Base-by-base conservation (phyloP, 352 stramenopile species). In the Globisporangium apiculatum region DNA sequence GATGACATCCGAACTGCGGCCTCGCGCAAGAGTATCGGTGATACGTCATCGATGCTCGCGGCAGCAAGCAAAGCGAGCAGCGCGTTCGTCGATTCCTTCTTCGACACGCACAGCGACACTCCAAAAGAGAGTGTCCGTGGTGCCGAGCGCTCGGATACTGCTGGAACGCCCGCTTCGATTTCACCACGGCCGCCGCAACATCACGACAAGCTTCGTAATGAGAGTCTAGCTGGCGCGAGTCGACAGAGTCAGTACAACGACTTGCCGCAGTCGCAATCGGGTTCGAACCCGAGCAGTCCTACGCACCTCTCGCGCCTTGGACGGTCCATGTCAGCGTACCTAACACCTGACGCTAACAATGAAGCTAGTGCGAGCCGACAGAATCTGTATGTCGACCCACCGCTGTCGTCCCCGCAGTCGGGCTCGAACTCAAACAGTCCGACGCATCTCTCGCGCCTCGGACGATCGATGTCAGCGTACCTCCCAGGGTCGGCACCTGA, bases 21-120 rank as follows among this genome's bases (percentile, higher is more conserved):
- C 5, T 51, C 59, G 11, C 70, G 63, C 8, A 78, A 66, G 37
- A 49, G 53, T 14, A 31, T 45, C 6, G 40, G 41, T 7, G 18
- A 24, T 2, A 51, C 42, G 12, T 53, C 12, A 17, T 40, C 45
- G 2, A 37, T 61, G 3, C 41, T 54, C 10, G 45, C 50, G 0
- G 50, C 57, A 3, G 50, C 57, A 3, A 48, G 10, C 15, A 62
- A 53, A 12, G 43, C 38, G 31, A 47, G 45, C 35, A 55, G 9
- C 8, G 48, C 52, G n/a, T 60, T 65, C 24, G 36, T 60, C 24
- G 47, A 60, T 14, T 51, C 53, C 6, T 55, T 59, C n/a, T 40
- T 60, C 0, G 40, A 48, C 1, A 40, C 10, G 2, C 35, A 15
- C 4, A 53, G 45, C 14, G 4, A 5, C 37, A 35, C 18, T 18